Conservation (phyloP, 2,329 filamentous ascomycete genomes). For the Elsinoe necatrix region DNA sequence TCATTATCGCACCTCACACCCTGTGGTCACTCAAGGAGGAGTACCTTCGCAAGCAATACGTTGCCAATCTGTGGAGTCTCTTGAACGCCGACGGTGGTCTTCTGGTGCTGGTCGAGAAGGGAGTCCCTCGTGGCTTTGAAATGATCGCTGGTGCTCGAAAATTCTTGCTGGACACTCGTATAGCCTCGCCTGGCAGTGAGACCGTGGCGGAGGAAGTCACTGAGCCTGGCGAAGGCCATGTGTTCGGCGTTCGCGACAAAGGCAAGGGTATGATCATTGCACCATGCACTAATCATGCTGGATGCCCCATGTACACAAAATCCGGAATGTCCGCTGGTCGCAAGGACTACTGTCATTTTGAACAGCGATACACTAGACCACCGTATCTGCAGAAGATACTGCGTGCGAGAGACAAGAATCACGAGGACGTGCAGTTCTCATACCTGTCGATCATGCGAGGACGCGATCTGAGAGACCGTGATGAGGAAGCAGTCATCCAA, state of each 20-base stretch:
- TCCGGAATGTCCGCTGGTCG: constrained; percentile 62
- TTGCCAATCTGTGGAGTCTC: constrained; percentile 85
- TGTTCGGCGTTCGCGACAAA: constrained; percentile 31
- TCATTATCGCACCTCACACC: constrained; percentile 82
- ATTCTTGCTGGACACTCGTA: constrained; percentile 66
- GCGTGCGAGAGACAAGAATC: constrained; percentile 61
- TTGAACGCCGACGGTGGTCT: constrained; percentile 78
- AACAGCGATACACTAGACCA: constrained; percentile 79
- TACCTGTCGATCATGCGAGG: constrained; percentile 82
- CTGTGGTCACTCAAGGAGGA: constrained; percentile 69
- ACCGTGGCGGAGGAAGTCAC: constrained; percentile 25
- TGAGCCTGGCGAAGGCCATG: constrained; percentile 21
- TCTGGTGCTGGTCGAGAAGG: constrained; percentile 82
- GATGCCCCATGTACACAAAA: constrained; percentile 76
- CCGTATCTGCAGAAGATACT: constrained; percentile 71
- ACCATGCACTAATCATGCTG: constrained; percentile 75
- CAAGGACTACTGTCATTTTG: constrained; percentile 86
- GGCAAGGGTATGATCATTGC: constrained; percentile 55
- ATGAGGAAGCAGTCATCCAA: constrained; percentile 34
- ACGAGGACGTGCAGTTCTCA: constrained; percentile 85
- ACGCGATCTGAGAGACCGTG: constrained; percentile 44
- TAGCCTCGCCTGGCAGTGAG: constrained; percentile 52
- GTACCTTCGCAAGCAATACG: constrained; percentile 64
- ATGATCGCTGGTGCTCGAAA: constrained; percentile 77
- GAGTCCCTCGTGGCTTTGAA: constrained; percentile 84